Evolutionary conservation across 179 eudicot species (phyloP).

Genomic region (Vitellaria paradoxa): DNA sequence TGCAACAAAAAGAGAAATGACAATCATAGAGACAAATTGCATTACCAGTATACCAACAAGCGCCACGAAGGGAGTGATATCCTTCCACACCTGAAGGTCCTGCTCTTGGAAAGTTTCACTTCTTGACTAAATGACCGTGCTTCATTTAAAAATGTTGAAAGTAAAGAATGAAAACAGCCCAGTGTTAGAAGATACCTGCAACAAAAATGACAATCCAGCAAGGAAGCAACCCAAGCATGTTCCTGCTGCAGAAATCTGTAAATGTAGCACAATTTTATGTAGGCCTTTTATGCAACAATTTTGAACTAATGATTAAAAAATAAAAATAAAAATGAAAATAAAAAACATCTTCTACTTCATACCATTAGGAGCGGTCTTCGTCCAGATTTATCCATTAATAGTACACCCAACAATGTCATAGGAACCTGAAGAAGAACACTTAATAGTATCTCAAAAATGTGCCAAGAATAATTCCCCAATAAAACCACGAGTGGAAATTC

Average conservation of each 20-base stretch:
- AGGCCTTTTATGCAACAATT: neutral
- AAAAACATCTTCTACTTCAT: neutral
- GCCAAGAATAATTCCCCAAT: neutral
- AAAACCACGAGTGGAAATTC: slow-evolving; percentile 4
- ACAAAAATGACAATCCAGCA: slow-evolving; percentile 51
- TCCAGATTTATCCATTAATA: slow-evolving; percentile 76
- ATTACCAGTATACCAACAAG: slow-evolving; percentile 78
- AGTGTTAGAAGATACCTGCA: slow-evolving; percentile 43
- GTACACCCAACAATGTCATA: slow-evolving; percentile 54
- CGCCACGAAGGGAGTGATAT: slow-evolving; percentile 56
- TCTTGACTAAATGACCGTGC: neutral
- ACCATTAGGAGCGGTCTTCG: slow-evolving; percentile 75
- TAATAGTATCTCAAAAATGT: neutral
- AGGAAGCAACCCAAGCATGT: slow-evolving; percentile 70
- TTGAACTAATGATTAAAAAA: neutral
- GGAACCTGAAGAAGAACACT: slow-evolving; percentile 55
- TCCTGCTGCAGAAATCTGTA: slow-evolving; percentile 74
- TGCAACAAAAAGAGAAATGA: neutral
- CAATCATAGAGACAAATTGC: neutral
- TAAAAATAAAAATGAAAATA: no score
- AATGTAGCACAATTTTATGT: neutral
- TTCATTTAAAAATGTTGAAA: neutral
- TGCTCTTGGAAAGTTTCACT: slow-evolving; percentile 24
- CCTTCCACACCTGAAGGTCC: slow-evolving; percentile 51
- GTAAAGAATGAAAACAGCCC: neutral